A percentile compares a stretch with the other conserved stretches of the same genome.
phyloP scores from a whole-genome alignment of 1,284 basidiomycete genomes.

The Pholiota adiposa region DNA sequence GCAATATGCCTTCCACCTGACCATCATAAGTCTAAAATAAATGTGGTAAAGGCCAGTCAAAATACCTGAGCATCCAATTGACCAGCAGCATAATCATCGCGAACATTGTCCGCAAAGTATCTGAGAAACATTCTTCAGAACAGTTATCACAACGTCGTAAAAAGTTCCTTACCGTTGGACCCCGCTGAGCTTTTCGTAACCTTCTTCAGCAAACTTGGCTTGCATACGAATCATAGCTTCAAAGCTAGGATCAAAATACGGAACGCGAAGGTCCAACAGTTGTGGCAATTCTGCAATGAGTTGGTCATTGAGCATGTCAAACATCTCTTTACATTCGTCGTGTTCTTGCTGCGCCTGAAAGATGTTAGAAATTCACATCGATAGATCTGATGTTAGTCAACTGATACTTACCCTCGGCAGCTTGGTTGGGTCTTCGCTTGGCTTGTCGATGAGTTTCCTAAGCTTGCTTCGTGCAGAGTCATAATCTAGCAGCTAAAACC shows the following conservation, averaged over 20 bases:
- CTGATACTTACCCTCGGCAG: slow-evolving; percentile 69
- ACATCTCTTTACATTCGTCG: slow-evolving; percentile 93
- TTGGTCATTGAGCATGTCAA: slow-evolving; percentile 92
- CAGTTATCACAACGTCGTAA: neutral
- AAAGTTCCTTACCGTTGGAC: slow-evolving; percentile 76
- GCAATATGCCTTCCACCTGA: slow-evolving; percentile 88
- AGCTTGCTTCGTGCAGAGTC: slow-evolving; percentile 90
- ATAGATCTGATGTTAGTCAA: no score
- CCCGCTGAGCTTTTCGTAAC: slow-evolving; percentile 96
- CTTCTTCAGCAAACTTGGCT: slow-evolving; percentile 95
- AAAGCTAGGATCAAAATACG: slow-evolving; percentile 98
- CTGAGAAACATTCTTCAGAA: slow-evolving; percentile 40
- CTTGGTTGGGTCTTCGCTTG: slow-evolving; percentile 91
- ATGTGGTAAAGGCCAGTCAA: slow-evolving; percentile 3
- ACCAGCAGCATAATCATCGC: slow-evolving; percentile 97
- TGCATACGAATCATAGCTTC: slow-evolving; percentile 99
- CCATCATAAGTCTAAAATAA: neutral
- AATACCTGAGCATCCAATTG: slow-evolving; percentile 90
- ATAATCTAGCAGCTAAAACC: slow-evolving; percentile 86
- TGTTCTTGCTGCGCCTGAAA: slow-evolving; percentile 89
- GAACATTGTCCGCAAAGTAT: slow-evolving; percentile 89
- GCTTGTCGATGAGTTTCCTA: slow-evolving; percentile 92
- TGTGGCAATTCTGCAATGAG: slow-evolving; percentile 91
- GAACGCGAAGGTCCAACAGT: slow-evolving; percentile 92
- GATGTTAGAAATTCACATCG: neutral